Evolutionary conservation across 106 monocot genomes (phyloP).

Genomic region (Acanthochlamys bracteata): DNA sequence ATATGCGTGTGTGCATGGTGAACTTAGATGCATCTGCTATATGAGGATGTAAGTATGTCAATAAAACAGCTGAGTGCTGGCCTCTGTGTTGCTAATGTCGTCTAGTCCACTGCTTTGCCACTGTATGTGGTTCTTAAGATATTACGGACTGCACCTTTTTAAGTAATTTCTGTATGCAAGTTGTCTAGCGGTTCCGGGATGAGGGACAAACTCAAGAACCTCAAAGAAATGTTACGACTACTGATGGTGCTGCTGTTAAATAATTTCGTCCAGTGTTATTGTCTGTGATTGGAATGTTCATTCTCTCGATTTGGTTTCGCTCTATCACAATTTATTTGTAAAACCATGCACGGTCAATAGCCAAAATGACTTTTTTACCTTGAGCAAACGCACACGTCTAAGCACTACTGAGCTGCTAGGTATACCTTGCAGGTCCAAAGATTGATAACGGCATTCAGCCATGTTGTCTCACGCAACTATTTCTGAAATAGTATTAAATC

Average conservation of each 20-base stretch:
- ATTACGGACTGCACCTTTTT: neutral
- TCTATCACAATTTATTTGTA: no score
- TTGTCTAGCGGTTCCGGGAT: neutral
- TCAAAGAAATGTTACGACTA: no score
- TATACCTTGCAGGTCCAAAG: no score
- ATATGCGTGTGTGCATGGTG: neutral
- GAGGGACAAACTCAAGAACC: neutral
- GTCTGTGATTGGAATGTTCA: no score
- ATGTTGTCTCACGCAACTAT: no score
- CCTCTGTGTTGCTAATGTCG: conserved; percentile 1
- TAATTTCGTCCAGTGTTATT: neutral
- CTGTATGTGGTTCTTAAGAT: neutral
- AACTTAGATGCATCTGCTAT: neutral
- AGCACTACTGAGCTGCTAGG: no score
- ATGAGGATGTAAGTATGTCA: neutral
- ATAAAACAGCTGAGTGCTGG: neutral
- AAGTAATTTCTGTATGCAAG: neutral
- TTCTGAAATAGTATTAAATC: no score
- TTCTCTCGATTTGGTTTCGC: no score
- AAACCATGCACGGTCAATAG: no score
- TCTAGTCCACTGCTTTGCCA: neutral
- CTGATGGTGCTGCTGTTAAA: neutral
- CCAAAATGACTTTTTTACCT: no score
- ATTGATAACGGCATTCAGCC: no score
- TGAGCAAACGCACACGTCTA: no score